Conservation (phyloP, 768 basidiomycete genomes). For the Favolaschia claudopus region DNA sequence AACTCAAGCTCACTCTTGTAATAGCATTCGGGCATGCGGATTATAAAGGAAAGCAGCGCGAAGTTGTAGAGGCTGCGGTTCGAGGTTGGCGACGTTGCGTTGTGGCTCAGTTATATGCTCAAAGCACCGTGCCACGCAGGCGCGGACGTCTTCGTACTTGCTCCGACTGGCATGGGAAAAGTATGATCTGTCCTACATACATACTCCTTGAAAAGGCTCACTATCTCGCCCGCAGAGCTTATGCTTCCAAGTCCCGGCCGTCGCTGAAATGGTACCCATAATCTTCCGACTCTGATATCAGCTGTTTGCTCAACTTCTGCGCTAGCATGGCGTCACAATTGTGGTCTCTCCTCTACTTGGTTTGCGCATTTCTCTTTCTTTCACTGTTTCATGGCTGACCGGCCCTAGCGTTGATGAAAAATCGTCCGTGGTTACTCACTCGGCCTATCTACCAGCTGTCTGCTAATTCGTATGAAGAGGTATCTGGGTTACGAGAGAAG, state of each 20-base stretch:
- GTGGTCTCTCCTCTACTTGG: constrained; percentile 82
- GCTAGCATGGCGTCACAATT: constrained; percentile 72
- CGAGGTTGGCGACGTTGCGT: constrained; percentile 48
- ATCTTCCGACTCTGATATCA: background rate
- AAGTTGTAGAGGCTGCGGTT: constrained; percentile 76
- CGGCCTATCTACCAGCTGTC: background rate
- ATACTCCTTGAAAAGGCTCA: background rate
- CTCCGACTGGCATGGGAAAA: constrained; percentile 92
- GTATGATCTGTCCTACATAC: constrained; percentile 47
- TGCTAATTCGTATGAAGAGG: constrained; percentile 51
- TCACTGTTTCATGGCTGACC: background rate
- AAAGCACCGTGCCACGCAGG: constrained; percentile 50
- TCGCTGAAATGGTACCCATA: constrained; percentile 60
- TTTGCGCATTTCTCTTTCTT: constrained; percentile 39
- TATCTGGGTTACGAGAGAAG: constrained; percentile 62
- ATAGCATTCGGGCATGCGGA: constrained; percentile 72
- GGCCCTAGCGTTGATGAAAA: constrained; percentile 76
- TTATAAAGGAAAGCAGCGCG: constrained; percentile 82
- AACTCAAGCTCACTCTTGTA: background rate
- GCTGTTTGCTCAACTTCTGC: background rate
- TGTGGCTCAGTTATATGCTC: background rate
- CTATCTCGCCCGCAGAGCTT: constrained; percentile 59
- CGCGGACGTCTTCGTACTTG: constrained; percentile 78
- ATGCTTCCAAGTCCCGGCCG: constrained; percentile 86
- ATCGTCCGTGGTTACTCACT: constrained; percentile 59